Evolutionary conservation across 345 rosid species (phyloP), one percentile per base, ranked within the genome.

Genomic region (Citrus maxima): DNA sequence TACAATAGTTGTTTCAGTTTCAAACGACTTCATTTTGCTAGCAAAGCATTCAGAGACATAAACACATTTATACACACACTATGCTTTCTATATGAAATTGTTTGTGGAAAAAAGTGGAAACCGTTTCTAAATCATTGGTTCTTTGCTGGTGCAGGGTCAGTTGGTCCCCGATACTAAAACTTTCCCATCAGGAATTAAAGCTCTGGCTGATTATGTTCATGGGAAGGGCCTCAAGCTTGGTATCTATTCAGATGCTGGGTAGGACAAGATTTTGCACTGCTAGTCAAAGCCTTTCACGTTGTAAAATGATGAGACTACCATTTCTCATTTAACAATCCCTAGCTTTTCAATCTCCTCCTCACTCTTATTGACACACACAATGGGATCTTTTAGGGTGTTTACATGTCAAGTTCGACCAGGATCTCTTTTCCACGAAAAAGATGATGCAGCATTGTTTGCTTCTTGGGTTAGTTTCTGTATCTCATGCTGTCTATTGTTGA

Each of bases 241-340:
- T 78, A 91, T 96, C 75, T 96, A 96, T 85, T 94, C 98, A 25
- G 98, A 94, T 90, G 99, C 99, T 66, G 99, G 99, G 99, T 96
- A 90, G 55, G 97, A 86, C 82, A 75, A 74, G 73, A 69, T 80
- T 84, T 72, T 82, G 68, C 30, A 56, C 77, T 27, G 38, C 67
- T 59, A 32, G 24, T 69, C 67, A 72, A 73, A 81, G 61, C 49
- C 59, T 34, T 73, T 64, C 65, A 73, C 75, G 64, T 85, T 76
- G 55, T 79, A 82, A 64, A 38, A 74, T 38, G n/a, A 72, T 22
- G 37, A 68, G 79, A 64, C 55, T 42, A 51, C 79, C 67, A 27
- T 16, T 80, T 16, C 51, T 74, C 27, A 25, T 59, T 38, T 28
- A n/a, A 65, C 35, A 74, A 64, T 46, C 58, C 70, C 64, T 66